Conservation (phyloP, 1,139 yeast genomes). For the Yamadazyma siamensis region DNA sequence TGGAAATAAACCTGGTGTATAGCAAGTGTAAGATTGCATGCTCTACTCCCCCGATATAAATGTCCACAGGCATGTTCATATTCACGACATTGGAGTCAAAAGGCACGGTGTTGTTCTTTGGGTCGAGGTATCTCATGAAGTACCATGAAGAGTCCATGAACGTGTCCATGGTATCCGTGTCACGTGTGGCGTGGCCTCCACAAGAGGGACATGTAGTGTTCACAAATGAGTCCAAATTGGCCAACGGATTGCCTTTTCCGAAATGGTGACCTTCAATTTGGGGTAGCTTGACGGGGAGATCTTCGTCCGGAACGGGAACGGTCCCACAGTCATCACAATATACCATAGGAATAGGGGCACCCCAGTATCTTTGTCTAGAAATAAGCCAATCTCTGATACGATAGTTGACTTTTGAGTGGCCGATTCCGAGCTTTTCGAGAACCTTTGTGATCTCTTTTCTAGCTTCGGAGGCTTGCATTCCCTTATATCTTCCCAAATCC, state of each 20-base stretch:
- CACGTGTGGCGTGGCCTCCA: slow-evolving; percentile 69
- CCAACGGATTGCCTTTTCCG: slow-evolving; percentile 71
- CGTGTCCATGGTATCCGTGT: slow-evolving; percentile 98
- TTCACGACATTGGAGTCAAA: slow-evolving; percentile 54
- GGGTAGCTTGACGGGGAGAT: slow-evolving; percentile 82
- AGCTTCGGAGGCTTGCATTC: slow-evolving; percentile 51
- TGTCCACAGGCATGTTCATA: slow-evolving; percentile 73
- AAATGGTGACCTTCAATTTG: slow-evolving; percentile 35
- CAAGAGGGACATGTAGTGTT: slow-evolving; percentile 81
- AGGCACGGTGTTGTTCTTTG: slow-evolving; percentile 53
- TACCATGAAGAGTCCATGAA: slow-evolving; percentile 99
- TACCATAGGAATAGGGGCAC: slow-evolving; percentile 94
- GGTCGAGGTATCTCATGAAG: slow-evolving; percentile 77
- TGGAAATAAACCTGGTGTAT: slow-evolving; percentile 80
- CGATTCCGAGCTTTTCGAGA: slow-evolving; percentile 39
- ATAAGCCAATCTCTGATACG: slow-evolving; percentile 90
- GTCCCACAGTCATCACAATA: slow-evolving; percentile 84
- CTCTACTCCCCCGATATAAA: slow-evolving; percentile 92
- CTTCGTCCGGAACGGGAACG: slow-evolving; percentile 83
- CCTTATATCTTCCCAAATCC: slow-evolving; percentile 49
- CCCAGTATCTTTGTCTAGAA: slow-evolving; percentile 96
- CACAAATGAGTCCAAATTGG: slow-evolving; percentile 65
- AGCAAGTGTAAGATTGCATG: slow-evolving; percentile 91
- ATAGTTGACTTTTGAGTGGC: slow-evolving; percentile 50
- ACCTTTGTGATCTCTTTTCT: slow-evolving; percentile 41